Base-by-base conservation (phyloP, 306 rosid species). In the Hylodesmum podocarpum region DNA sequence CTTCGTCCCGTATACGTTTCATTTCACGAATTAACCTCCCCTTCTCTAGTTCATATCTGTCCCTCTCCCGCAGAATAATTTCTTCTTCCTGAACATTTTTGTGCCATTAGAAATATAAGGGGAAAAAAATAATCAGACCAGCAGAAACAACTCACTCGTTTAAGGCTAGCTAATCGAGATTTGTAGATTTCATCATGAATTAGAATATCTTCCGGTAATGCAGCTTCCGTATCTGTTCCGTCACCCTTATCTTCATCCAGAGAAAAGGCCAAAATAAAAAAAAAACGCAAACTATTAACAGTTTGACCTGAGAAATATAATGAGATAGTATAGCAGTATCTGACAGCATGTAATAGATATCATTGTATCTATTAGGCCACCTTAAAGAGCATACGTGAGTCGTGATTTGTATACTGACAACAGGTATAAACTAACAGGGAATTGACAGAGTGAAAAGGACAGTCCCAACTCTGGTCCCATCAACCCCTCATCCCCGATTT, bases 1-100 rank as follows among this genome's bases (percentile, higher is more conserved):
- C 99, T 86, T 96, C 99, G 85, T 96, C 99, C 39, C 99, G 84
- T 82, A 96, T 93, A 72, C 99, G 98, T 79, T 96, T 96, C 99
- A 96, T 96, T 88, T 96, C 99, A 53, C 99, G 98, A 75, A 96
- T 93, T 79, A 96, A 90, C 77, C 96, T 89, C 64, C 96, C 98
- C 81, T 96, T 96, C 78, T 96, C 99, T 74, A 92, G 74, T 83
- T 96, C 99, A 70, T 88, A 91, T 1, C 98, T 94, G 70, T 96
- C 99, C 85, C 97, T 96, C 88, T 93, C 99, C 44, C 98, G 94
- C 75, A 91, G 40, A 66, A 92, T 67, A 72, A 44, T 57, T 79
- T 96, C 99, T 84, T 96, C 99, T 85, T 96, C 99, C 99, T 96
- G 83, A 59, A 53, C 40, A 44, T 46, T 72, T 65, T 73, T 65